These are phyloP conservation scores for Hippophae gyantsensis DNA, from an alignment of 306 rosid genomes.

Conservation along the genomic window DNA sequence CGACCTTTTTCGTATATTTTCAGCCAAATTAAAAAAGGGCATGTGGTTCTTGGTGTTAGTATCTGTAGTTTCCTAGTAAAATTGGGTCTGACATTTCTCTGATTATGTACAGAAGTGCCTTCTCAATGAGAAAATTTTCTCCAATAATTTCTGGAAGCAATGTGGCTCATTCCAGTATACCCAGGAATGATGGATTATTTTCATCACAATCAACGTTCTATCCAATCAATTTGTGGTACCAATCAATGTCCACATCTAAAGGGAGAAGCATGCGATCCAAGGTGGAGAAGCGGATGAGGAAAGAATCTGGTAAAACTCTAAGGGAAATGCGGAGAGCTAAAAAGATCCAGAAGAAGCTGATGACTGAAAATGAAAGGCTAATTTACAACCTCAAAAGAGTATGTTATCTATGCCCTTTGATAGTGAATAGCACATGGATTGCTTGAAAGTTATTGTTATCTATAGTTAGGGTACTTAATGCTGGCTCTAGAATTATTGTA, in stretches of 20 bases:
- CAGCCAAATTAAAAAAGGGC: no score
- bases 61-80: neutral
- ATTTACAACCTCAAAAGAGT: conserved; percentile 92
- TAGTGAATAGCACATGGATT: conserved; percentile 3
- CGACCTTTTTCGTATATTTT: no score
- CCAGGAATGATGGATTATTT: conserved; percentile 20
- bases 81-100: conserved; percentile 17
- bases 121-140: conserved; percentile 25
- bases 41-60: no score
- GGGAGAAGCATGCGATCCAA: conserved; percentile 92
- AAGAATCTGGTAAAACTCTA: conserved; percentile 81
- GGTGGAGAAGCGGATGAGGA: conserved; percentile 84
- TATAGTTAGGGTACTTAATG: no score
- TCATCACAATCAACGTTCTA: conserved; percentile 23
- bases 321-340: conserved; percentile 84
- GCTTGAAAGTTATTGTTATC: neutral
- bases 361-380: conserved; percentile 90
- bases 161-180: conserved; percentile 21
- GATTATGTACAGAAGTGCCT: conserved; percentile 38
- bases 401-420: conserved; percentile 16
- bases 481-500: no score
- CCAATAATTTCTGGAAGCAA: conserved; percentile 25
- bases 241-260: conserved; percentile 69
- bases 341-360: conserved; percentile 74
- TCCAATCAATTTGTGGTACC: conserved; percentile 42